Evolutionary conservation across 2,329 filamentous ascomycete genomes (phyloP).

Genomic region (Xylaria sp.): DNA sequence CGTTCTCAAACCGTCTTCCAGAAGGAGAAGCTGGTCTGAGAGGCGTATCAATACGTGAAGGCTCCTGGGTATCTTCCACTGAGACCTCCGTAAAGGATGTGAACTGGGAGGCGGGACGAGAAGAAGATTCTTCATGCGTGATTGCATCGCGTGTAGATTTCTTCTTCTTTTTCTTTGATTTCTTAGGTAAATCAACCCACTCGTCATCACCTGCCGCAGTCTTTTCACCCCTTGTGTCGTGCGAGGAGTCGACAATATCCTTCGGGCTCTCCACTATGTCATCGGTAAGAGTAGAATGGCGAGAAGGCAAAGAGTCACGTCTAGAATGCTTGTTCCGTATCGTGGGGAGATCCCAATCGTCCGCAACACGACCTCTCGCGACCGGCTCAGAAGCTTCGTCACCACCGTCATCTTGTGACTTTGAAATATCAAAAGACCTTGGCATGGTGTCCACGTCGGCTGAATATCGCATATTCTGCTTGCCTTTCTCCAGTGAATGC

Average conservation of each 20-base stretch:
- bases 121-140: constrained; percentile 42
- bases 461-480: constrained; percentile 46
- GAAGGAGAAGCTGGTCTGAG: constrained; percentile 34
- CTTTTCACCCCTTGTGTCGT: constrained; percentile 46
- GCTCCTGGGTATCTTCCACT: constrained; percentile 50
- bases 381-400: constrained; percentile 44
- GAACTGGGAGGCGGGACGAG: constrained; percentile 49
- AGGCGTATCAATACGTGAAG: constrained; percentile 39
- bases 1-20: constrained; percentile 37
- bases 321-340: constrained; percentile 50
- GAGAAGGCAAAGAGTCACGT: constrained; percentile 46
- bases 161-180: constrained; percentile 52
- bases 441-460: constrained; percentile 33
- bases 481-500: constrained; percentile 48
- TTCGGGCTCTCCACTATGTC: constrained; percentile 55
- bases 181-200: constrained; percentile 49
- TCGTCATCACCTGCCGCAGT: constrained; percentile 49
- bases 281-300: constrained; percentile 46
- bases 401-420: constrained; percentile 31
- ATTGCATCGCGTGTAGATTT: constrained; percentile 48
- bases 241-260: constrained; percentile 52
- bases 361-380: constrained; percentile 39
- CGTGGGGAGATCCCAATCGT: constrained; percentile 48
- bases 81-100: constrained; percentile 53
- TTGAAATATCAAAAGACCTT: constrained; percentile 30